Evolutionary conservation across 495 filamentous ascomycete species (phyloP), one percentile per base, ranked within the genome.

Genomic region (Neurospora tetrasperma): DNA sequence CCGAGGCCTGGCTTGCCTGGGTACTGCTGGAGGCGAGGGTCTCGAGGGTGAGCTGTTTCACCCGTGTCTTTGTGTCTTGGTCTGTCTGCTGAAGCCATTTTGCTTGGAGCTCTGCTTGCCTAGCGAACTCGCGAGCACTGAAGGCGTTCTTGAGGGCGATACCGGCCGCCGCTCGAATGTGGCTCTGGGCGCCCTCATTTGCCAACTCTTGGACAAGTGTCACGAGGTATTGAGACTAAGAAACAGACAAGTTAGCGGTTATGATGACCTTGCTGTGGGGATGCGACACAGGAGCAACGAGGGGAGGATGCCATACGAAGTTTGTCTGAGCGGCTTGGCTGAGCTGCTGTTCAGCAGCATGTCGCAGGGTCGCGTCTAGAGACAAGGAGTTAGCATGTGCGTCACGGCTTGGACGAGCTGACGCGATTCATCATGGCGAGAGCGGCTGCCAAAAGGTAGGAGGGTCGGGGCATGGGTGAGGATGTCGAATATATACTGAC

Each of bases 131-230:
- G 84, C 95, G 92, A 74, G 94, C 92, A 70, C 92, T 92, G 82
- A 99, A 97, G 77, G 96, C 89, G 85, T 99, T 99, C 85, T 99
- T 99, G 78, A 99, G 83, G 69, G 95, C 94, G 76, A 99, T 89
- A 91, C 94, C 96, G 72, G 96, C 96, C 72, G 96, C 94, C 71
- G 90, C 90, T 86, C 96, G 90, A 77, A 97, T 93, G 81, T 92
- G 91, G 62, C 92, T 84, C 74, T 93, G 87, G 75, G 91, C 89
- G 72, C 88, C 87, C 76, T 98, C 96, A 84, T 97, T 97, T 76
- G 94, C 94, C 75, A 99, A 89, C 81, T 96, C 93, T 83, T 92
- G 89, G 70, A 93, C 93, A 76, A 99, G 91, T 72, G 94, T 96
- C 74, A 90, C 86, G 73, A 99, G 89, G 84, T 99, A 99, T 82